Evolutionary conservation across 352 stramenopile genomes (phyloP).

Genomic region (Aphanomyces euteiches): DNA sequence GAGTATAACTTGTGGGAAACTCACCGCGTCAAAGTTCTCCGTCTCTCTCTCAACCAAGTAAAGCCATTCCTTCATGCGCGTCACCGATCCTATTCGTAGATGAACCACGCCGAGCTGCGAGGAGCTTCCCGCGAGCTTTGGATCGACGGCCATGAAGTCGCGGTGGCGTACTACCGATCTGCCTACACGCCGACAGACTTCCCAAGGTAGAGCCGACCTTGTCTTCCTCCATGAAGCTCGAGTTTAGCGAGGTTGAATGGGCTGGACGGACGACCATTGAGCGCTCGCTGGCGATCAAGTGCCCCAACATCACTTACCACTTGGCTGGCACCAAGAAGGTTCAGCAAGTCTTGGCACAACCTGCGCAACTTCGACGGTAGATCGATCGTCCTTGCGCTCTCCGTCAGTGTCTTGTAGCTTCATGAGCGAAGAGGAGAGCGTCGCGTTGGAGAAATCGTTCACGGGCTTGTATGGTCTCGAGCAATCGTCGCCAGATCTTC

Average conservation of each 20-base stretch:
- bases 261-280: slow-evolving; percentile 85
- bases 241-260: slow-evolving; percentile 76
- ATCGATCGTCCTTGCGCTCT: too few relatives aligned
- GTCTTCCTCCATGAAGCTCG: too few relatives aligned
- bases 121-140: slow-evolving; percentile 47
- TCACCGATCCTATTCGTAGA: not conserved
- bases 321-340: slow-evolving; percentile 98
- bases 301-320: slow-evolving; percentile 94
- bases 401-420: slow-evolving; percentile 43
- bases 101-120: slow-evolving; percentile 23
- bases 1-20: slow-evolving; percentile 89
- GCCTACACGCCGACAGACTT: slow-evolving; percentile 97
- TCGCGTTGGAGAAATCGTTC: slow-evolving; percentile 87
- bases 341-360: slow-evolving; percentile 92
- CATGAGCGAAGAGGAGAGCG: slow-evolving; percentile 61
- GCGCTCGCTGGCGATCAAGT: slow-evolving; percentile 92
- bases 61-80: slow-evolving; percentile 38
- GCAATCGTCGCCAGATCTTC: slow-evolving; percentile 58
- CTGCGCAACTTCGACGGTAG: slow-evolving; percentile 68
- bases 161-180: slow-evolving; percentile 94
- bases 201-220: slow-evolving; percentile 43
- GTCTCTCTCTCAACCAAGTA: slow-evolving; percentile 70
- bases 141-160: slow-evolving; percentile 75
- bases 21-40: slow-evolving; percentile 72
- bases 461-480: slow-evolving; percentile 94